phyloP scores from a whole-genome alignment of 139 green algal genomes.

The Desmodesmus armatus region DNA sequence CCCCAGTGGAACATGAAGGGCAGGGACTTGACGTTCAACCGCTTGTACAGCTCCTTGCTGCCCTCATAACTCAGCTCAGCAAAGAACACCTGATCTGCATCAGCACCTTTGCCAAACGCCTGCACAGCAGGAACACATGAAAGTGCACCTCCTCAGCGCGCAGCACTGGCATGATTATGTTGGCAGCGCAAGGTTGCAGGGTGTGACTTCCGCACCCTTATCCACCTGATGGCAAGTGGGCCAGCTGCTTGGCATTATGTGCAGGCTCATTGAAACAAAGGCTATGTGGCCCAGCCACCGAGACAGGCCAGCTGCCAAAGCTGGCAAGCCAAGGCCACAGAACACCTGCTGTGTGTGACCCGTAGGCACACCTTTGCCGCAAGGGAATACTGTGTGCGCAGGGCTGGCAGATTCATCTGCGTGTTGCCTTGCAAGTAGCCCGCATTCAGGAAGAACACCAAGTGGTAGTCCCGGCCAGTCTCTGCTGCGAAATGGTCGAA shows the following conservation, averaged over 20 bases:
- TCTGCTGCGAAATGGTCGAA: conserved; percentile 36
- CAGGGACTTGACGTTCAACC: conserved; percentile 69
- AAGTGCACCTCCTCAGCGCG: no score
- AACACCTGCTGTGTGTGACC: no score
- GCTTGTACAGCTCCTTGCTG: conserved; percentile 54
- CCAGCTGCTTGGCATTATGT: no score
- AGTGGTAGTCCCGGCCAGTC: conserved; percentile 39
- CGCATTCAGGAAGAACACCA: conserved; percentile 48
- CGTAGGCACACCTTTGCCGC: conserved; percentile 49
- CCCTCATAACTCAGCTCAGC: conserved; percentile 65
- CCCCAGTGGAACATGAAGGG: conserved; percentile 66
- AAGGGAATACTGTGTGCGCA: conserved; percentile 44
- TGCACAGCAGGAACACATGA: neutral
- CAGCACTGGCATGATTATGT: no score
- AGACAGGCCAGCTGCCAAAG: no score
- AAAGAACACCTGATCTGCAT: conserved; percentile 69
- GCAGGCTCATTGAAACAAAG: no score
- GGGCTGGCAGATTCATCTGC: conserved; percentile 18
- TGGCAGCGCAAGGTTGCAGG: no score
- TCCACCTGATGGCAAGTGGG: no score
- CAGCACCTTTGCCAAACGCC: conserved; percentile 21
- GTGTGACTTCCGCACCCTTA: neutral
- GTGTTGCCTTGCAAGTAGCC: conserved; percentile 17
- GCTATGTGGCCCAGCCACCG: no score
- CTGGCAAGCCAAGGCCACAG: no score